Percentiles rank a stretch among this genome's conserved stretches.
Conservation (phyloP, 371 early-diverging fungal genomes). For the Mucor piriformis region DNA sequence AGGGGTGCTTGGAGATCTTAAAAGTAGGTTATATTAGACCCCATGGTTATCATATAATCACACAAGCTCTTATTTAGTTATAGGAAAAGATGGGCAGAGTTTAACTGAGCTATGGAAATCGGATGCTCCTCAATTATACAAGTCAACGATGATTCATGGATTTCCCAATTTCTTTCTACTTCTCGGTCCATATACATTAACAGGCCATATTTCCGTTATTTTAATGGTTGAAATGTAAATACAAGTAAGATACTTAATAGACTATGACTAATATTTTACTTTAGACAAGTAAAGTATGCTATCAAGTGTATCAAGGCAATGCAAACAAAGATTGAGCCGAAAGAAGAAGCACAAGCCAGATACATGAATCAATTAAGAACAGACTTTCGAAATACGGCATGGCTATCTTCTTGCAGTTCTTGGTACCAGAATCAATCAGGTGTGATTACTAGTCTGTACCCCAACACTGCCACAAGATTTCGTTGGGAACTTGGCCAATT, state of each 20-base stretch:
- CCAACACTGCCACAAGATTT: conserved; percentile 1
- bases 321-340: conserved; percentile 13
- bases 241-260: no score
- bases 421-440: conserved; percentile 51
- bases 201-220: conserved; percentile 38
- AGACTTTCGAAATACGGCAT: conserved; percentile 39
- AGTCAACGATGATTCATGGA: conserved; percentile 23
- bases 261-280: no score
- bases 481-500: conserved; percentile 5
- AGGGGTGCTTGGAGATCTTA: conserved; percentile 27
- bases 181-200: conserved; percentile 40
- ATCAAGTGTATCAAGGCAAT: conserved; percentile 11
- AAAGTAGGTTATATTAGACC: conserved; percentile 19
- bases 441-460: conserved; percentile 6
- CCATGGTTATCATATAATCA: no score
- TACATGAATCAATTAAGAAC: conserved; percentile 25
- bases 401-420: conserved; percentile 33
- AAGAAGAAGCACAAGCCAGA: conserved; percentile 15
- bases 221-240: conserved; percentile 31
- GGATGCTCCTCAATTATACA: conserved; percentile 27
- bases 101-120: conserved; percentile 16
- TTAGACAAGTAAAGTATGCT: conserved; percentile 22
- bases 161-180: conserved; percentile 49
- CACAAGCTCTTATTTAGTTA: not conserved
- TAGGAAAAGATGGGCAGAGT: conserved; percentile 13